Percentiles rank a stretch among this genome's conserved stretches.
Evolutionary conservation across 805 yeast genomes (phyloP).

Genomic region (Candida dendrica): DNA sequence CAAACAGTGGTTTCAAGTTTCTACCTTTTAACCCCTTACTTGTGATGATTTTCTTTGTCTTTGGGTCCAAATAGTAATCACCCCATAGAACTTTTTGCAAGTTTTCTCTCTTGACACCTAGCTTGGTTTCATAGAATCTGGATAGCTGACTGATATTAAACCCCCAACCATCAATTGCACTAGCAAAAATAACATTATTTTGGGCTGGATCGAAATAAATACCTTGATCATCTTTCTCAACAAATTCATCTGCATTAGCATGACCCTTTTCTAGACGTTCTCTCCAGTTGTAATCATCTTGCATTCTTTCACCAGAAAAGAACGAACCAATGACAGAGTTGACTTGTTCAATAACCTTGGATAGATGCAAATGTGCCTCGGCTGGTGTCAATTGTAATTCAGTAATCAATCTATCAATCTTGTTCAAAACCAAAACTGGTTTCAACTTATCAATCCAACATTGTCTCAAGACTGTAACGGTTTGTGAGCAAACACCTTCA

Average conservation of each 20-base stretch:
- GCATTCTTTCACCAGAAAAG: constrained; percentile 87
- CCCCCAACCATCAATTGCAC: constrained; percentile 98
- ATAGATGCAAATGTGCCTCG: constrained; percentile 80
- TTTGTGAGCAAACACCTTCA: constrained; percentile 97
- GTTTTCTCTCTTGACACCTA: constrained; percentile 76
- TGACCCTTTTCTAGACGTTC: constrained; percentile 44
- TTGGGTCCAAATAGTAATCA: constrained; percentile 82
- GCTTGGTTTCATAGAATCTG: constrained; percentile 71
- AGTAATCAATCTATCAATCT: constrained; percentile 76
- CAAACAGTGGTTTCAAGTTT: constrained; percentile 73
- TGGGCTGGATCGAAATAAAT: constrained; percentile 81
- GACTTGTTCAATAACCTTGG: constrained; percentile 81
- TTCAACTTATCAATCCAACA: constrained; percentile 90
- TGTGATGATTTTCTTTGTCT: constrained; percentile 74
- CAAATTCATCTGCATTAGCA: constrained; percentile 44
- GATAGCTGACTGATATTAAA: constrained; percentile 86
- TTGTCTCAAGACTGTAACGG: constrained; percentile 89
- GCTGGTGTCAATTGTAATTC: constrained; percentile 77
- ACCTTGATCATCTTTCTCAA: constrained; percentile 74
- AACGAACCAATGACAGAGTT: constrained; percentile 92
- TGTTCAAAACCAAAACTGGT: constrained; percentile 84
- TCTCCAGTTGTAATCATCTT: constrained; percentile 73
- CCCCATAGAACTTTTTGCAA: constrained; percentile 93
- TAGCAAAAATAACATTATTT: constrained; percentile 85
- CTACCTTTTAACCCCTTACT: constrained; percentile 58